A percentile compares a stretch with the other conserved stretches of the same genome.
Evolutionary conservation across 768 basidiomycete species (phyloP).

Genomic region (Suillus paluster): DNA sequence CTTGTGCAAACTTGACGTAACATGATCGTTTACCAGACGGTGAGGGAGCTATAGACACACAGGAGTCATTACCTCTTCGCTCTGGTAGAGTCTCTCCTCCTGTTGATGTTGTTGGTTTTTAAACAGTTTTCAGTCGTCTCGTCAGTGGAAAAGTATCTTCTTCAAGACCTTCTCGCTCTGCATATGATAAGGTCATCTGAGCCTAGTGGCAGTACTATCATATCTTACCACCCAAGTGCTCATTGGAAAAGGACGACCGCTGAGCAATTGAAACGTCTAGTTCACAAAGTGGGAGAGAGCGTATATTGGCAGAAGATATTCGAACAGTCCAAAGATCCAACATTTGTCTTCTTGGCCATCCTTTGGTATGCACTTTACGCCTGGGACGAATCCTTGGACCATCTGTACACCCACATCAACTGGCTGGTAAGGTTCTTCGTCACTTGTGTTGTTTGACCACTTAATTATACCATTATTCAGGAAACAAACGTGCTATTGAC

Average conservation of each 20-base stretch:
- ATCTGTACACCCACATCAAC: constrained; percentile 54
- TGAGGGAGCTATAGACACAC: constrained; percentile 11
- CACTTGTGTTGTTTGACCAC: not conserved
- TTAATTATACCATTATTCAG: constrained; percentile 28
- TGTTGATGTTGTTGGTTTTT: no score
- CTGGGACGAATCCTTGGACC: constrained; percentile 64
- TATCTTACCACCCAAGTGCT: constrained; percentile 40
- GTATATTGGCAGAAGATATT: constrained; percentile 43
- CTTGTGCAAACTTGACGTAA: no score
- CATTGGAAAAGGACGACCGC: constrained; percentile 31
- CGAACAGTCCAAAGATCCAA: constrained; percentile 34
- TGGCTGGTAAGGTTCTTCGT: constrained; percentile 41
- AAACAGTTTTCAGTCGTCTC: not conserved
- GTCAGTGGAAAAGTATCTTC: constrained; percentile 26
- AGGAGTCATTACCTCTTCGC: constrained; percentile 19
- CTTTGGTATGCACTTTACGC: constrained; percentile 66
- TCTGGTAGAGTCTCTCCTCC: constrained; percentile 8
- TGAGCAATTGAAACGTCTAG: constrained; percentile 30
- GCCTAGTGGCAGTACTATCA: constrained; percentile 32
- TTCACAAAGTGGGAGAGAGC: constrained; percentile 37
- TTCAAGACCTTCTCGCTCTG: constrained; percentile 43
- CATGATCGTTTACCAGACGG: constrained; percentile 17
- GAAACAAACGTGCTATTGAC: constrained; percentile 46
- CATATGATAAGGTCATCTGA: constrained; percentile 39
- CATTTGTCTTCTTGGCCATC: constrained; percentile 41